Evolutionary conservation across 2,329 filamentous ascomycete genomes (phyloP).

Genomic region (Trichophyton rubrum): DNA sequence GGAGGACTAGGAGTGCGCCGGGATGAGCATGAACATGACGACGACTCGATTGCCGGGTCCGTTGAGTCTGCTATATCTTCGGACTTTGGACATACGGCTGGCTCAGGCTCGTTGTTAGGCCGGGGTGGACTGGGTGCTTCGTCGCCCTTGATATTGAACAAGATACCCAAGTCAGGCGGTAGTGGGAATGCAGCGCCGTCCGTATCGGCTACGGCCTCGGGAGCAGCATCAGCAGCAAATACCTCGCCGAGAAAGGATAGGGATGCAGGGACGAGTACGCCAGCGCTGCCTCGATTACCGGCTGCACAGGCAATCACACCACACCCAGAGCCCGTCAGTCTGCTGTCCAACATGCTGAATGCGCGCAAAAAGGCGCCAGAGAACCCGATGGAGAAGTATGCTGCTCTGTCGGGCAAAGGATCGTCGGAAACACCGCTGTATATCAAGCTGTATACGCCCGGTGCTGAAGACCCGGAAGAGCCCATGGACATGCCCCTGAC

Average conservation of each 20-base stretch:
- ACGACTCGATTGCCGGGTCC: slow-evolving; percentile 38
- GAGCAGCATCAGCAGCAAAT: neutral
- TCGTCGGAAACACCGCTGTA: slow-evolving; percentile 45
- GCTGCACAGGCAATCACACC: slow-evolving; percentile 49
- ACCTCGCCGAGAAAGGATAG: slow-evolving; percentile 42
- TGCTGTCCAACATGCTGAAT: slow-evolving; percentile 46
- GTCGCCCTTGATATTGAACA: slow-evolving; percentile 35
- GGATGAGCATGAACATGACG: slow-evolving; percentile 23
- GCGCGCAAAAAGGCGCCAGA: slow-evolving; percentile 44
- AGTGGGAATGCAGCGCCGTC: slow-evolving; percentile 9
- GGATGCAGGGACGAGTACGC: slow-evolving; percentile 22
- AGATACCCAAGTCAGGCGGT: slow-evolving; percentile 21
- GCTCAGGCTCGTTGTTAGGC: slow-evolving; percentile 46
- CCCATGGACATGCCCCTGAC: slow-evolving; percentile 47
- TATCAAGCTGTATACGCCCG: slow-evolving; percentile 51
- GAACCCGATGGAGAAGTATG: slow-evolving; percentile 51
- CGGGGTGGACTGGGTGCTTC: slow-evolving; percentile 39
- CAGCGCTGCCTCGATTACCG: slow-evolving; percentile 46
- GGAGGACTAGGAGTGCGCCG: slow-evolving; percentile 18
- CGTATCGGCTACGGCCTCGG: slow-evolving; percentile 15
- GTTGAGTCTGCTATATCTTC: slow-evolving; percentile 40
- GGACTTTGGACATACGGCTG: slow-evolving; percentile 43
- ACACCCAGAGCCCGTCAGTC: slow-evolving; percentile 39
- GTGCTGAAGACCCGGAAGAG: slow-evolving; percentile 43
- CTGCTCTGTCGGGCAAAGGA: slow-evolving; percentile 48